These are phyloP conservation scores for Aureobasidium melanogenum DNA, from an alignment of 2,329 filamentous ascomycete genomes.

Conservation along the genomic window DNA sequence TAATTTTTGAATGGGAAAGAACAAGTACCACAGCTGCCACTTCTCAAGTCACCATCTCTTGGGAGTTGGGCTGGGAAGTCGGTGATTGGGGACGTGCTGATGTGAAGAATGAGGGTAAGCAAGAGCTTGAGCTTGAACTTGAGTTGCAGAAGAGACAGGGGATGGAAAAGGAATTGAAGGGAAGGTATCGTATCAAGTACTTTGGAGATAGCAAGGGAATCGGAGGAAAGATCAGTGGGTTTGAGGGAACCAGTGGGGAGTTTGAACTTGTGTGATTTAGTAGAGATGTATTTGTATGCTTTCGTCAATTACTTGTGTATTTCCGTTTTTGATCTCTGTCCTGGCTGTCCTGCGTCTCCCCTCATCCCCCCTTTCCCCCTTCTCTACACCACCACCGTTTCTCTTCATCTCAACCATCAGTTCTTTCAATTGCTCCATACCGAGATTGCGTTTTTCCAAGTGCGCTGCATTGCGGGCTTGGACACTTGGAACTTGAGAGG, in stretches of 20 bases:
- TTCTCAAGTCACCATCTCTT: slow-evolving; percentile 69
- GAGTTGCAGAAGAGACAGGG: slow-evolving; percentile 16
- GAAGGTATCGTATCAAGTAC: slow-evolving; percentile 72
- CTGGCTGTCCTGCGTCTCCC: too few species aligned
- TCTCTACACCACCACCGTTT: background rate
- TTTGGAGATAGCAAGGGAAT: slow-evolving; percentile 72
- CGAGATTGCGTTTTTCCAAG: background rate
- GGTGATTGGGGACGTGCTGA: slow-evolving; percentile 19
- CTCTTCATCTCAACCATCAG: background rate
- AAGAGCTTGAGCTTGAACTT: slow-evolving; percentile 21
- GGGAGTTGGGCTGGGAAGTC: slow-evolving; percentile 59
- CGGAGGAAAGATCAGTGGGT: slow-evolving; percentile 53
- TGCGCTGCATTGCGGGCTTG: too few species aligned
- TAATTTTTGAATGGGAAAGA: slow-evolving; percentile 73
- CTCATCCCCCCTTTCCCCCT: background rate
- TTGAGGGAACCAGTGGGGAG: slow-evolving; percentile 57
- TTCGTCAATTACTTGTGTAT: too few species aligned
- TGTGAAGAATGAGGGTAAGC: background rate
- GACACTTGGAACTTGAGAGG: too few species aligned
- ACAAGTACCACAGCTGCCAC: slow-evolving; percentile 60
- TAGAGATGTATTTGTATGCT: too few species aligned
- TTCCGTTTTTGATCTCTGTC: too few species aligned
- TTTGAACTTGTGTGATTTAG: slow-evolving; percentile 35
- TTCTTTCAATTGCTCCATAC: background rate
- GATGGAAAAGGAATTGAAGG: slow-evolving; percentile 27